These are phyloP conservation scores for Penicillium sp. DNA, from an alignment of 2,329 filamentous ascomycete species.

Conservation along the genomic window DNA sequence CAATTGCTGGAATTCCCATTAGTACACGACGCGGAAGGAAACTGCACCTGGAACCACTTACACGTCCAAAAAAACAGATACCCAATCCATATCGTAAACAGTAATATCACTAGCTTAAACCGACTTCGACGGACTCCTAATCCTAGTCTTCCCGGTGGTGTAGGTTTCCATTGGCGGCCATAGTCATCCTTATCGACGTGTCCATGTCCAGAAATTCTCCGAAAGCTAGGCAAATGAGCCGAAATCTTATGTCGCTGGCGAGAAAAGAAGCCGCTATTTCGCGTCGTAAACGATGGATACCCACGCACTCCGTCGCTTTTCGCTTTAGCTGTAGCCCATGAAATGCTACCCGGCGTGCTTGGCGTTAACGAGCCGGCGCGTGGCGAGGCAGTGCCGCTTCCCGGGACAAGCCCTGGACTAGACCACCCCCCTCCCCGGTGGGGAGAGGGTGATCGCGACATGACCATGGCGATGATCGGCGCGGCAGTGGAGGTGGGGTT, in stretches of 20 bases:
- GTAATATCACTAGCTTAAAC: constrained; percentile 57
- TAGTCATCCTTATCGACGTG: constrained; percentile 72
- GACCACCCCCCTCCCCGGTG: constrained; percentile 82
- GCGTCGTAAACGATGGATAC: constrained; percentile 74
- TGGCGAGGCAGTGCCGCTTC: constrained; percentile 68
- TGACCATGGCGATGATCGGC: constrained; percentile 68
- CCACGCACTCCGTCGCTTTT: constrained; percentile 69
- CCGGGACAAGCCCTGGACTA: constrained; percentile 71
- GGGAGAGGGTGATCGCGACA: constrained; percentile 84
- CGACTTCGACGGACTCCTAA: constrained; percentile 63
- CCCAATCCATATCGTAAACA: constrained; percentile 59
- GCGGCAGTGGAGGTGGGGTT: background rate
- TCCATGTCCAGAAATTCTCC: constrained; percentile 39
- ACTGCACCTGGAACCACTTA: constrained; percentile 49
- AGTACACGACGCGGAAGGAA: background rate
- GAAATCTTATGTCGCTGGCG: constrained; percentile 79
- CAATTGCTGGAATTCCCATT: constrained; percentile 49
- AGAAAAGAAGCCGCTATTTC: constrained; percentile 82
- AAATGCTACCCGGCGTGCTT: constrained; percentile 46
- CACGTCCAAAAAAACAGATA: constrained; percentile 68
- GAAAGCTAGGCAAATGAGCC: constrained; percentile 71
- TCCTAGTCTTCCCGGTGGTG: constrained; percentile 34
- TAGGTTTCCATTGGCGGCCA: constrained; percentile 50
- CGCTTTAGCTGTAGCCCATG: constrained; percentile 79
- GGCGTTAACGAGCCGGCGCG: constrained; percentile 30